phyloP scores from a whole-genome alignment of 2,329 filamentous ascomycete species.

The Fusarium anguioides region DNA sequence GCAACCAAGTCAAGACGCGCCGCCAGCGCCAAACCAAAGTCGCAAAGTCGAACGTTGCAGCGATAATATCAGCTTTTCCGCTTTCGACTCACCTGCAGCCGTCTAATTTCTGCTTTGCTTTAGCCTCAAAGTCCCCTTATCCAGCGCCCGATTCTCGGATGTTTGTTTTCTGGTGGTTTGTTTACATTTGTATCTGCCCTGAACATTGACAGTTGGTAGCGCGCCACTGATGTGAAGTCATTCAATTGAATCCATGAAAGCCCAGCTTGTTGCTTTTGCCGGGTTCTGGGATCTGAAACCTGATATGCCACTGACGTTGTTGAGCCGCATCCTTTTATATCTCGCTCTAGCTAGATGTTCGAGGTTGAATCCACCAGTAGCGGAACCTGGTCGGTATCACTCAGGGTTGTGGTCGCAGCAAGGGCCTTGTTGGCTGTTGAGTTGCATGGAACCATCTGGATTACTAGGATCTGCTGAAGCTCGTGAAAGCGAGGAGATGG shows the following conservation, averaged over 20 bases:
- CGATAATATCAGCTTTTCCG: conserved; percentile 18
- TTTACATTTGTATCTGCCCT: conserved; percentile 1
- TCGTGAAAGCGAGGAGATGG: background rate
- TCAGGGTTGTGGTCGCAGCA: conserved; percentile 27
- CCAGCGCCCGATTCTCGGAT: conserved; percentile 32
- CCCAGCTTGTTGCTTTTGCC: background rate
- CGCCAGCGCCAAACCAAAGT: too few relatives aligned
- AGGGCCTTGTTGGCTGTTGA: conserved; percentile 21
- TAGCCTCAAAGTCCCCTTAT: conserved; percentile 34
- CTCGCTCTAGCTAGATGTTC: conserved; percentile 4
- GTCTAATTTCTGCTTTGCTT: conserved; percentile 26
- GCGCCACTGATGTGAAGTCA: conserved; percentile 10
- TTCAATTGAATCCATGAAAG: background rate
- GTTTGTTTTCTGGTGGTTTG: conserved; percentile 14
- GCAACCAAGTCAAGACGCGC: background rate
- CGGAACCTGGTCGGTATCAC: conserved; percentile 28
- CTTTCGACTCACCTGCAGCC: conserved; percentile 28
- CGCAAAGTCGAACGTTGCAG: conserved; percentile 30
- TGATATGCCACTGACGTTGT: conserved; percentile 33
- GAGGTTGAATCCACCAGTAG: conserved; percentile 29
- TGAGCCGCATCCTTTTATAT: conserved; percentile 32
- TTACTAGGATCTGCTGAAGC: conserved; percentile 18
- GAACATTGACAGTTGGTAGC: conserved; percentile 3
- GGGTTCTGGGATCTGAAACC: conserved; percentile 17
- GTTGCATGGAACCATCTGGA: conserved; percentile 32